Evolutionary conservation across 306 rosid genomes (phyloP).

Genomic region (Acmispon strigosus): DNA sequence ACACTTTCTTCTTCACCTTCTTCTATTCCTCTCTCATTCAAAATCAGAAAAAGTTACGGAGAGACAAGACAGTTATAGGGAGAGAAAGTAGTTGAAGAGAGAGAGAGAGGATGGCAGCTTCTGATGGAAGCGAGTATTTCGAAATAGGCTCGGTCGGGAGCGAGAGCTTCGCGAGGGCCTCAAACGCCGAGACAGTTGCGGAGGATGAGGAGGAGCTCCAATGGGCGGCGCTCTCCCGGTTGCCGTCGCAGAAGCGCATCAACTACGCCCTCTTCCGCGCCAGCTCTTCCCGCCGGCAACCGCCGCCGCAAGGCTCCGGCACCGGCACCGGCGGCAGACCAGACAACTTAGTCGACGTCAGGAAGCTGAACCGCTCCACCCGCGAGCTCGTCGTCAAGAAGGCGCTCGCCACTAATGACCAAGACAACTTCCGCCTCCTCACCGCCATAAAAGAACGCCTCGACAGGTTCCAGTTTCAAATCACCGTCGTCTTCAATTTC

Average conservation of each 20-base stretch:
- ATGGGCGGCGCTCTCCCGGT: constrained; percentile 61
- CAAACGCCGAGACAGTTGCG: constrained; percentile 57
- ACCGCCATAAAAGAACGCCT: constrained; percentile 69
- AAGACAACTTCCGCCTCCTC: constrained; percentile 61
- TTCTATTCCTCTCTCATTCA: background rate
- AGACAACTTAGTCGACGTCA: constrained; percentile 45
- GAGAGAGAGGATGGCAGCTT: constrained; percentile 56
- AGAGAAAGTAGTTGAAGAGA: background rate
- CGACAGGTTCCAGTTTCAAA: constrained; percentile 21
- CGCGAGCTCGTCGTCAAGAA: constrained; percentile 69
- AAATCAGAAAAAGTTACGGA: background rate
- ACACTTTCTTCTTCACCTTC: background rate
- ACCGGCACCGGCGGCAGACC: background rate
- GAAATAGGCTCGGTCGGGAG: constrained; percentile 18
- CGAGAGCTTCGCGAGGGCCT: constrained; percentile 49
- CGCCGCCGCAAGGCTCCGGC: background rate
- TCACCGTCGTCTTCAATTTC: too few species aligned
- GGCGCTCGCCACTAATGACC: constrained; percentile 70
- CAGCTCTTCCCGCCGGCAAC: background rate
- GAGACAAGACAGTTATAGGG: background rate
- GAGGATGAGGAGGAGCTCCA: constrained; percentile 63
- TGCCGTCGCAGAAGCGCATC: constrained; percentile 54
- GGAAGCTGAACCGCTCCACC: constrained; percentile 42
- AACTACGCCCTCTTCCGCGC: constrained; percentile 49
- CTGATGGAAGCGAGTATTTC: constrained; percentile 75